These are phyloP conservation scores for Chondrus crispus DNA, from an alignment of 23 red algal species.

Conservation along the genomic window DNA sequence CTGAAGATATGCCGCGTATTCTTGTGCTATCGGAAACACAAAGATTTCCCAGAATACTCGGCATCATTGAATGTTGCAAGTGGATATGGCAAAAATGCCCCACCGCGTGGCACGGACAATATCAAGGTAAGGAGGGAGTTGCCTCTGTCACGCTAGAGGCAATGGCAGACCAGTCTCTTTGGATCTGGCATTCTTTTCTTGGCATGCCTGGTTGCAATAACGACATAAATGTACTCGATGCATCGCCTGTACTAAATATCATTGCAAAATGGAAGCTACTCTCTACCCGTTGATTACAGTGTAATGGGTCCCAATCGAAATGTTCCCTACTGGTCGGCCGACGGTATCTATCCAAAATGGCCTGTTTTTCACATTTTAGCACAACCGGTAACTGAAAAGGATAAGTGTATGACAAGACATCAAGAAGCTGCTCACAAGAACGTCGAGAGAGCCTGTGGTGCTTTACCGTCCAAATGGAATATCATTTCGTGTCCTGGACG, in stretches of 20 bases:
- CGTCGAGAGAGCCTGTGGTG: conserved; percentile 44
- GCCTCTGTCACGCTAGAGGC: background rate
- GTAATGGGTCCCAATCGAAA: background rate
- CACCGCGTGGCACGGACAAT: background rate
- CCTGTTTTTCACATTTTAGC: background rate
- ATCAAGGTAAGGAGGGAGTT: background rate
- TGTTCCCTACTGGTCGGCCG: conserved; percentile 3
- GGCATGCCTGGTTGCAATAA: conserved; percentile 11
- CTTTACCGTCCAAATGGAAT: conserved; percentile 5
- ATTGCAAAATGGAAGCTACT: conserved; percentile 5
- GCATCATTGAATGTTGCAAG: background rate
- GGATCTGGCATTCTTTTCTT: conserved; percentile 57
- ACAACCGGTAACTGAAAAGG: background rate
- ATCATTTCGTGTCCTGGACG: background rate
- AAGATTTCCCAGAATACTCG: background rate
- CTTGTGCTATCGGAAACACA: background rate
- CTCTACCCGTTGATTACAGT: background rate
- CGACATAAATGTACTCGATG: conserved; percentile 43
- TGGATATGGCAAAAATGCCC: background rate
- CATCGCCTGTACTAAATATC: background rate
- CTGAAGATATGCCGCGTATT: background rate
- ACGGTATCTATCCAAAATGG: conserved; percentile 35
- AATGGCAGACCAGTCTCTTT: background rate
- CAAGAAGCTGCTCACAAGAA: conserved; percentile 31
- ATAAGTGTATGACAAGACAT: background rate